These are phyloP conservation scores for Citrus reticulata DNA, from an alignment of 345 rosid species.

Conservation along the genomic window DNA sequence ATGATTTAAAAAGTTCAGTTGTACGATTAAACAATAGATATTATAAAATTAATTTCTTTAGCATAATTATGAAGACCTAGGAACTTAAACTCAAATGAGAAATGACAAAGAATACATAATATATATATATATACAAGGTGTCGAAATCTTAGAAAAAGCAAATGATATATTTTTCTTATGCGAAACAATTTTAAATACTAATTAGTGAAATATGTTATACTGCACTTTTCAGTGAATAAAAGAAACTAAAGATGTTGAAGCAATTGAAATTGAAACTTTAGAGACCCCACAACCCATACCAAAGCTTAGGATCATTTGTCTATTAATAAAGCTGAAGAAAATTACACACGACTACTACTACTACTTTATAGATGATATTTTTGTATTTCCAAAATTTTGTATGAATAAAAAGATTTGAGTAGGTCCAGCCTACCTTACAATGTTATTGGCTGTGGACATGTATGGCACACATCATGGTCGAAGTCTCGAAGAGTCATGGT, in stretches of 20 bases:
- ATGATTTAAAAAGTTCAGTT: no score
- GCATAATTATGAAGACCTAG: no score
- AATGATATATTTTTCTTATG: no score
- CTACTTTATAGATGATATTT: neutral
- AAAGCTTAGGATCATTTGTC: neutral
- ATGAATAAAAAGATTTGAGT: neutral
- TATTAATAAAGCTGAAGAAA: neutral
- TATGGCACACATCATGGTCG: constrained; percentile 12
- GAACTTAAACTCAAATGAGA: no score
- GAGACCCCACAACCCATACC: neutral
- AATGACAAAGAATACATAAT: no score
- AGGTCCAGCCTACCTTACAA: constrained; percentile 1
- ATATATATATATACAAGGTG: no score
- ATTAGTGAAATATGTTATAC: neutral
- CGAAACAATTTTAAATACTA: neutral
- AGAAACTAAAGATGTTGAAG: neutral
- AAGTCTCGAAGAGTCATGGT: neutral
- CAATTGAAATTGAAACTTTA: neutral
- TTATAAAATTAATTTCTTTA: no score
- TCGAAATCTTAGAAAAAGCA: no score
- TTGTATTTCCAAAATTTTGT: neutral
- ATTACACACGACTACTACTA: neutral
- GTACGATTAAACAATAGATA: no score
- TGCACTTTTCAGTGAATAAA: neutral
- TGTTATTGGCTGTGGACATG: neutral